phyloP scores from a whole-genome alignment of 192 early-diverging fungal genomes.

The Rhizoclosmatium globosum region DNA sequence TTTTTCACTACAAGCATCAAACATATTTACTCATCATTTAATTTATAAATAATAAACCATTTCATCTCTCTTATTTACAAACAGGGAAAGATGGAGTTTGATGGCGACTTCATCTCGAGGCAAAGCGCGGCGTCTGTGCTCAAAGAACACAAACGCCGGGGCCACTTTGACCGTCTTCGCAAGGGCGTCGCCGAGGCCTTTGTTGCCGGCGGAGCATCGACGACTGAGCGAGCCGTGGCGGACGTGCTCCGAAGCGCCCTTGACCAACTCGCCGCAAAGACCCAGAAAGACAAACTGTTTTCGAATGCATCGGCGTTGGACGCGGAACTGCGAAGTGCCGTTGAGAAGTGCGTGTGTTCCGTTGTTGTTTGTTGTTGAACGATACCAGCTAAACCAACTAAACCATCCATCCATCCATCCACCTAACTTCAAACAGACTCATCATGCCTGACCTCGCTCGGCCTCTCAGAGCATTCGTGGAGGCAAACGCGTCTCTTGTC shows the following conservation, averaged over 20 bases:
- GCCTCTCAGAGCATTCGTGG: not conserved
- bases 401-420: too few relatives aligned
- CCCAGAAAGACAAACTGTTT: too few relatives aligned
- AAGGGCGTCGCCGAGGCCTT: not conserved
- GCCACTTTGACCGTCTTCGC: not conserved
- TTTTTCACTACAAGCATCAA: too few relatives aligned
- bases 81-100: too few relatives aligned
- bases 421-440: not conserved
- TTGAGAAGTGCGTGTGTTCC: not conserved
- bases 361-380: not conserved
- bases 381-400: too few relatives aligned
- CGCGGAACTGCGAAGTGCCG: not conserved
- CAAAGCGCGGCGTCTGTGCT: not conserved
- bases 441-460: not conserved
- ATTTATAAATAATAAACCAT: too few relatives aligned
- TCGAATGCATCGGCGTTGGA: not conserved
- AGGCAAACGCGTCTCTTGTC: not conserved
- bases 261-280: too few relatives aligned
- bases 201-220: not conserved
- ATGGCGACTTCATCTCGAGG: too few relatives aligned
- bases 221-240: not conserved
- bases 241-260: not conserved
- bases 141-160: not conserved
- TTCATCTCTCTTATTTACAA: too few relatives aligned
- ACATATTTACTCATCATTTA: too few relatives aligned